phyloP scores from a whole-genome alignment of 129 eudicot genomes.

The Escallonia rubra region DNA sequence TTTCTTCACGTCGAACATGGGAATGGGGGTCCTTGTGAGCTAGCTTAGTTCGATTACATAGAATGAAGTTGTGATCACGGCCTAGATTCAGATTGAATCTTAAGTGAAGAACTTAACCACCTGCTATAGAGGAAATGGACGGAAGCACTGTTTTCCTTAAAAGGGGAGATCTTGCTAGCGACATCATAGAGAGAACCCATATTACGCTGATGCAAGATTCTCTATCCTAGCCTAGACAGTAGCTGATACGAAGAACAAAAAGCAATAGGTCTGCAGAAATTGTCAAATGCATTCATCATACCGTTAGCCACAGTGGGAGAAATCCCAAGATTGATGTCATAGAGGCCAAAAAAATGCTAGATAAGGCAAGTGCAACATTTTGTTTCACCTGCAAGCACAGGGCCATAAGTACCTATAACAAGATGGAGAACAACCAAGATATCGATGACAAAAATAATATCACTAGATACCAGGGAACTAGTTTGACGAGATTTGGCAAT shows the following conservation, averaged over 20 bases:
- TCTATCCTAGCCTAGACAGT: neutral
- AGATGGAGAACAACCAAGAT: neutral
- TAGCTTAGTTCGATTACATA: too few relatives aligned
- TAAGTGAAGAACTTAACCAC: too few relatives aligned
- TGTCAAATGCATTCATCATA: constrained; percentile 24
- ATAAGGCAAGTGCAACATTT: constrained; percentile 87
- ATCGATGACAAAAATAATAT: neutral
- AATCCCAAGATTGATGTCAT: constrained; percentile 93
- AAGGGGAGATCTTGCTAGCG: neutral
- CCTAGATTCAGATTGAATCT: too few relatives aligned
- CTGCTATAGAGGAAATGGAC: too few relatives aligned
- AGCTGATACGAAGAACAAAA: neutral
- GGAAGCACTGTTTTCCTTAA: too few relatives aligned
- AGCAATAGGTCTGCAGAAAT: constrained; percentile 2
- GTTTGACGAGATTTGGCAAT: constrained; percentile 90
- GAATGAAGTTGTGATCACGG: too few relatives aligned
- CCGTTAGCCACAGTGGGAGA: constrained; percentile 98
- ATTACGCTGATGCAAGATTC: neutral
- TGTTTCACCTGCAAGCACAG: constrained; percentile 60
- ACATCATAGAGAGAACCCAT: neutral
- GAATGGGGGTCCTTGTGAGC: too few relatives aligned
- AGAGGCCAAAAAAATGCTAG: constrained; percentile 87
- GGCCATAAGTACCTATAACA: constrained; percentile 5
- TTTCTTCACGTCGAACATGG: too few relatives aligned
- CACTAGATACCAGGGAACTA: constrained; percentile 55